Percentiles rank a stretch among this genome's conserved stretches.
Evolutionary conservation across 495 filamentous ascomycete species (phyloP).

Genomic region (Trichoderma erinaceum): DNA sequence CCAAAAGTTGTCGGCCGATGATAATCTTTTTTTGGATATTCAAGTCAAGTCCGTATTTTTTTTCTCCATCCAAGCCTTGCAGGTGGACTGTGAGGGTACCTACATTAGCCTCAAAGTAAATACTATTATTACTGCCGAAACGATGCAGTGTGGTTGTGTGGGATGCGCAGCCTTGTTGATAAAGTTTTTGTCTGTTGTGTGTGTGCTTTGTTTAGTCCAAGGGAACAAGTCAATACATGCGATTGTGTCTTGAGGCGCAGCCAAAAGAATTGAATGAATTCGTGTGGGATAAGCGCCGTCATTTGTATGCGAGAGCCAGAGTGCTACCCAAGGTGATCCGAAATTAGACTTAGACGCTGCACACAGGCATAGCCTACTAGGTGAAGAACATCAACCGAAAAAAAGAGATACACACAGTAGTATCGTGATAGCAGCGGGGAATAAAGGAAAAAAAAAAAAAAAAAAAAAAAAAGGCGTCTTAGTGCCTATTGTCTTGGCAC

Average conservation of each 20-base stretch:
- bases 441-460: background rate
- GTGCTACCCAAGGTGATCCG: background rate
- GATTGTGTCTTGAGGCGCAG: slow-evolving; percentile 2
- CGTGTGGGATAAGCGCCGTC: slow-evolving; percentile 7
- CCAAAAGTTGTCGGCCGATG: too few relatives aligned
- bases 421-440: background rate
- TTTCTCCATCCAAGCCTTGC: too few relatives aligned
- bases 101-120: too few relatives aligned
- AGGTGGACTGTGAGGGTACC: too few relatives aligned
- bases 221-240: background rate
- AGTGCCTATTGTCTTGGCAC: background rate
- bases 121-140: too few relatives aligned
- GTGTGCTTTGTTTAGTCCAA: background rate
- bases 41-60: too few relatives aligned
- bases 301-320: background rate
- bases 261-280: background rate
- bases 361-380: background rate
- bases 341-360: slow-evolving; percentile 1
- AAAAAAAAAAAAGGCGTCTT: background rate
- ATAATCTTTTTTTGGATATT: too few relatives aligned
- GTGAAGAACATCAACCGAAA: background rate
- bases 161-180: too few relatives aligned
- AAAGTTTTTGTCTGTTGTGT: too few relatives aligned
- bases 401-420: background rate
- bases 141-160: too few relatives aligned